A percentile compares a stretch with the other conserved stretches of the same genome.
These are phyloP conservation scores for Cercospora sojina DNA, from an alignment of 2,329 filamentous ascomycete species.

Conservation along the genomic window DNA sequence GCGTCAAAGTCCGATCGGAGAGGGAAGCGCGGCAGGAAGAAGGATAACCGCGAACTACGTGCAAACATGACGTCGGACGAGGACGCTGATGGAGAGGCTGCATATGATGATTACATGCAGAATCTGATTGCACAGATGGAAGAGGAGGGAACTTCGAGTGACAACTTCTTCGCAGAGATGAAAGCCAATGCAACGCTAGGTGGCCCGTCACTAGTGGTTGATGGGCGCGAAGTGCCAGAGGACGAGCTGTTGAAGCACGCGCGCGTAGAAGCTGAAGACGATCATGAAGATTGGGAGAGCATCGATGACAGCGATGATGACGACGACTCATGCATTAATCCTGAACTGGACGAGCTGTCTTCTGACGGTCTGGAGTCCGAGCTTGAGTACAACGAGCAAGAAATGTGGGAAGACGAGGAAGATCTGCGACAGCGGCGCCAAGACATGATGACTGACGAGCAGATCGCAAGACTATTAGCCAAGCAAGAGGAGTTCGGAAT, in stretches of 20 bases:
- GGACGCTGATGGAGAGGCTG: conserved; percentile 38
- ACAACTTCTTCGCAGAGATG: conserved; percentile 13
- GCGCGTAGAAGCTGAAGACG: conserved; percentile 14
- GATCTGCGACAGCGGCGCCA: conserved; percentile 43
- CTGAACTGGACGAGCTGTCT: conserved; percentile 37
- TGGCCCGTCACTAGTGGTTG: conserved; percentile 33
- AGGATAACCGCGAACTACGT: conserved; percentile 34
- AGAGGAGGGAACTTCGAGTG: conserved; percentile 23
- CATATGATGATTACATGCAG: conserved; percentile 66
- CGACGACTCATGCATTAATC: conserved; percentile 21
- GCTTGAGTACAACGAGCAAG: conserved; percentile 36
- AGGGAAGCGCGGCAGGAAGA: conserved; percentile 37
- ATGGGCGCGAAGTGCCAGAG: conserved; percentile 34
- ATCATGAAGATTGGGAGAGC: conserved; percentile 22
- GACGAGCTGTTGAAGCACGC: conserved; percentile 31
- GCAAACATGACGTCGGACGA: conserved; percentile 45
- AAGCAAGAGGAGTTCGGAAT: conserved; percentile 66
- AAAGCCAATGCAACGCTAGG: conserved; percentile 18
- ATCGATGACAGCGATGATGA: conserved; percentile 25
- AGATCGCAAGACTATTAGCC: conserved; percentile 59
- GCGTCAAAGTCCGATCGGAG: conserved; percentile 25
- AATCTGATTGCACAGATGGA: conserved; percentile 54
- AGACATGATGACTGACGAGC: conserved; percentile 57
- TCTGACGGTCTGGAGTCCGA: conserved; percentile 39
- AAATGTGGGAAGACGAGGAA: conserved; percentile 43